A percentile compares a stretch with the other conserved stretches of the same genome.
These are phyloP conservation scores for Orbilia javanica DNA, from an alignment of 2,329 filamentous ascomycete genomes.

Conservation along the genomic window DNA sequence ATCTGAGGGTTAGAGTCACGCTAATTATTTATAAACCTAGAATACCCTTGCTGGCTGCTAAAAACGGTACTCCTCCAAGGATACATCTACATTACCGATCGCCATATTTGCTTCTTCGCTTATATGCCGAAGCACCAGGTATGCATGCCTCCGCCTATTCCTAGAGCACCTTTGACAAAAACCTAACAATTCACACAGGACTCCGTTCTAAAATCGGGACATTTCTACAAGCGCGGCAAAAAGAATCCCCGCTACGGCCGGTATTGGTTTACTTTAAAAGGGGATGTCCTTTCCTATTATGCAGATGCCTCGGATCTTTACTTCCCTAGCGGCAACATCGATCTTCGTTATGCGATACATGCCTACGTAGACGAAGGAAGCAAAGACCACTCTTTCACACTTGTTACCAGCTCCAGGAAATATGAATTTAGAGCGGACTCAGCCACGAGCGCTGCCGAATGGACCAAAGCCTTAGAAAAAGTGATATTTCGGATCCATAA, in stretches of 20 bases:
- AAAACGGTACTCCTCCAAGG: constrained; percentile 93
- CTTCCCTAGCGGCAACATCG: constrained; percentile 91
- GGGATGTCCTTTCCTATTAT: constrained; percentile 92
- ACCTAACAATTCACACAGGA: constrained; percentile 69
- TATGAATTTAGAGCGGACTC: constrained; percentile 94
- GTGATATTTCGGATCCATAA: constrained; percentile 97
- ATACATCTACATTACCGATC: constrained; percentile 93
- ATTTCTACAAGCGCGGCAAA: constrained; percentile 87
- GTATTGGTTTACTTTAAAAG: constrained; percentile 94
- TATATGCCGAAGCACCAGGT: constrained; percentile 94
- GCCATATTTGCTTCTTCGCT: constrained; percentile 96
- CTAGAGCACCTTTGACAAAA: not conserved
- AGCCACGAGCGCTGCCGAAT: constrained; percentile 87
- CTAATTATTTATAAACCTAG: constrained; percentile 66
- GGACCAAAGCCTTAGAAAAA: constrained; percentile 92
- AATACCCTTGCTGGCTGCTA: constrained; percentile 93
- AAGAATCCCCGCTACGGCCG: constrained; percentile 88
- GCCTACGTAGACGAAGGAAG: constrained; percentile 78
- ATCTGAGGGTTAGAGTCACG: not conserved
- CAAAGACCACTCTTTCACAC: constrained; percentile 82
- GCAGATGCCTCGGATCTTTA: constrained; percentile 85
- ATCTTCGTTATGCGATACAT: constrained; percentile 90
- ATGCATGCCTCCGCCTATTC: constrained; percentile 68
- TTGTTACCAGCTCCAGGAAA: constrained; percentile 83
- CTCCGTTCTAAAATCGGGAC: constrained; percentile 84